These are phyloP conservation scores for Dactylonectria macrodidyma DNA, from an alignment of 2,329 filamentous ascomycete species.

Conservation along the genomic window DNA sequence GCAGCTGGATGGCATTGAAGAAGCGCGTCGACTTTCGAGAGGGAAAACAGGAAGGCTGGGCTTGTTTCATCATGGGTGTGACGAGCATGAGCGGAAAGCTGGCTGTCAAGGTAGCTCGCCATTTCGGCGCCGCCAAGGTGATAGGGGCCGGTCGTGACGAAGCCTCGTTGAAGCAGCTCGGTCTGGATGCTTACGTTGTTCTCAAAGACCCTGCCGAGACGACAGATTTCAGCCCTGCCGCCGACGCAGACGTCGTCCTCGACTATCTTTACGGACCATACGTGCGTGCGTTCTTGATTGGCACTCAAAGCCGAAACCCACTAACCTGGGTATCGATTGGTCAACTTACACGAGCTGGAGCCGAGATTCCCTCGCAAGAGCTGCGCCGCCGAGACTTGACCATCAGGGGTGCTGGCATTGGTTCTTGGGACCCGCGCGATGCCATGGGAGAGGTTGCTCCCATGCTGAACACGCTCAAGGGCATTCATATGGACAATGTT, in stretches of 20 bases:
- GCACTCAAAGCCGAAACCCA: constrained; percentile 54
- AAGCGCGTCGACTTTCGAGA: constrained; percentile 55
- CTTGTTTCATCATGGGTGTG: constrained; percentile 66
- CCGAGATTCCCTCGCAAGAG: constrained; percentile 58
- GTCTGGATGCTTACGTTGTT: constrained; percentile 62
- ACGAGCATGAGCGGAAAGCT: constrained; percentile 67
- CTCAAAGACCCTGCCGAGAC: constrained; percentile 57
- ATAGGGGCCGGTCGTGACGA: constrained; percentile 68
- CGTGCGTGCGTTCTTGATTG: constrained; percentile 56
- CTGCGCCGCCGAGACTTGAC: constrained; percentile 66
- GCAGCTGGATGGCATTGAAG: constrained; percentile 70
- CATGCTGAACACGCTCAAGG: constrained; percentile 40
- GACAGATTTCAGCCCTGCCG: constrained; percentile 62
- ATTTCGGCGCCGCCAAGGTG: constrained; percentile 64
- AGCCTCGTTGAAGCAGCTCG: constrained; percentile 57
- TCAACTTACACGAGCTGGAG: constrained; percentile 55
- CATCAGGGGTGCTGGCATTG: constrained; percentile 61
- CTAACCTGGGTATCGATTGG: constrained; percentile 70
- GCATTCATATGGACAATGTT: constrained; percentile 38
- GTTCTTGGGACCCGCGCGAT: constrained; percentile 55
- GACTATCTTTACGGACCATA: constrained; percentile 71
- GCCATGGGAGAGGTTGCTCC: constrained; percentile 45
- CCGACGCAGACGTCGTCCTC: constrained; percentile 67
- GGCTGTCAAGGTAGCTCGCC: constrained; percentile 63
- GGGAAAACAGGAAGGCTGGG: constrained; percentile 55